phyloP scores from a whole-genome alignment of 1,284 basidiomycete species.

The Trametes polyzona region DNA sequence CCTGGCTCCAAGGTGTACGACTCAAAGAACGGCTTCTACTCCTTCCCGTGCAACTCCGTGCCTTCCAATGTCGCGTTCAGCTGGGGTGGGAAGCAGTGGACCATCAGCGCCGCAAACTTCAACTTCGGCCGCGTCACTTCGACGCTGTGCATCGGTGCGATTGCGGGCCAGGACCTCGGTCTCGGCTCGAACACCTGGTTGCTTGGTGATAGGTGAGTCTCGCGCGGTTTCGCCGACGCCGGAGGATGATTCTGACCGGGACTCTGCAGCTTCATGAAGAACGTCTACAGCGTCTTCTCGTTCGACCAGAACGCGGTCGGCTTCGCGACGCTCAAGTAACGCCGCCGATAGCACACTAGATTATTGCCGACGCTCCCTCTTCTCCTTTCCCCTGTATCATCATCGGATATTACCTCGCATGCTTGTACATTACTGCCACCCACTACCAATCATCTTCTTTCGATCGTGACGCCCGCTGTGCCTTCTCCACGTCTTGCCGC shows the following conservation, averaged over 20 bases:
- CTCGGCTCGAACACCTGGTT: constrained; percentile 33
- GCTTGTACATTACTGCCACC: neutral
- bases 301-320: constrained; percentile 29
- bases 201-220: constrained; percentile 32
- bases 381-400: no score
- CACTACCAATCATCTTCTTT: no score
- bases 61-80: constrained; percentile 33
- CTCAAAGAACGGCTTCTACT: constrained; percentile 32
- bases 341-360: no score
- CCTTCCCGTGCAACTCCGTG: constrained; percentile 32
- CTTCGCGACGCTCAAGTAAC: constrained; percentile 30
- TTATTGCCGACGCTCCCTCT: no score
- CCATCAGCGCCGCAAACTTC: constrained; percentile 33
- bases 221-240: neutral
- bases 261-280: constrained; percentile 30
- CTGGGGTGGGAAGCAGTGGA: constrained; percentile 39
- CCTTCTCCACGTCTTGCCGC: no score
- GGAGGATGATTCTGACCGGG: constrained; percentile 2
- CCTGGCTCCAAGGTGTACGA: constrained; percentile 42
- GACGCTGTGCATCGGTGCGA: constrained; percentile 34
- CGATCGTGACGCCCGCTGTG: no score
- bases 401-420: neutral
- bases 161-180: constrained; percentile 27
- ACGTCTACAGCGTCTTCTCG: constrained; percentile 33
- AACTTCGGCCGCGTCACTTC: constrained; percentile 29